A percentile compares a stretch with the other conserved stretches of the same genome.
phyloP scores from a whole-genome alignment of 2,329 filamentous ascomycete species.

The Diaporthe aspalathi region DNA sequence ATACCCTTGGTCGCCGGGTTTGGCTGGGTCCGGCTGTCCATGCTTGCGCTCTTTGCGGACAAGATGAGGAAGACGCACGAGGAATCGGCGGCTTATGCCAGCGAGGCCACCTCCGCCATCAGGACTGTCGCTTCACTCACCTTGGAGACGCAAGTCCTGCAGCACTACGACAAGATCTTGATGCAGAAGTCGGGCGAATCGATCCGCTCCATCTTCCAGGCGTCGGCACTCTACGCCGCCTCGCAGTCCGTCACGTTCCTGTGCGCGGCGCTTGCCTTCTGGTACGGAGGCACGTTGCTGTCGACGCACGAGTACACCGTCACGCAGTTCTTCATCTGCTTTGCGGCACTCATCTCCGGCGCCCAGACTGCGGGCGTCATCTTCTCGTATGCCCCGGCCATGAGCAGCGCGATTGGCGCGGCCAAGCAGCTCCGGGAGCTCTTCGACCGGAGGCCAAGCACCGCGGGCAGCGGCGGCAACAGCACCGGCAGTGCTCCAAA shows the following conservation, averaged over 20 bases:
- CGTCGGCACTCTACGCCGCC: slow-evolving; percentile 82
- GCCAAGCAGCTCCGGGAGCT: slow-evolving; percentile 83
- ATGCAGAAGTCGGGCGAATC: slow-evolving; percentile 74
- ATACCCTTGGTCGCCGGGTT: slow-evolving; percentile 53
- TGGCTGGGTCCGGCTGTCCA: slow-evolving; percentile 69
- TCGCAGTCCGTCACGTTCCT: slow-evolving; percentile 88
- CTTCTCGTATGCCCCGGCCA: slow-evolving; percentile 91
- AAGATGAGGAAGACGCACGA: slow-evolving; percentile 85
- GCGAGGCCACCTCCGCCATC: slow-evolving; percentile 92
- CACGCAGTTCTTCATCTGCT: slow-evolving; percentile 93
- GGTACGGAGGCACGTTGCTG: slow-evolving; percentile 87
- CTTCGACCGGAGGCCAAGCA: slow-evolving; percentile 83
- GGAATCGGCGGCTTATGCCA: slow-evolving; percentile 85
- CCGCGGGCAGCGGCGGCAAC: slow-evolving; percentile 82
- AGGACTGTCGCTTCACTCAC: slow-evolving; percentile 93
- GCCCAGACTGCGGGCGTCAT: slow-evolving; percentile 90
- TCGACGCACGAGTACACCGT: slow-evolving; percentile 76
- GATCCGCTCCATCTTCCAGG: slow-evolving; percentile 79
- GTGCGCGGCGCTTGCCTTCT: slow-evolving; percentile 89
- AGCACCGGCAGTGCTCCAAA: slow-evolving; percentile 76
- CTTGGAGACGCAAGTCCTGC: slow-evolving; percentile 82
- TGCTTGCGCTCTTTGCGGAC: slow-evolving; percentile 76
- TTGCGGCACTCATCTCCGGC: slow-evolving; percentile 88
- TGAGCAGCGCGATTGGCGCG: slow-evolving; percentile 91
- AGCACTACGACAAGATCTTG: slow-evolving; percentile 75